Percentiles rank a stretch among this genome's conserved stretches.
These are phyloP conservation scores for Primulina huaijiensis DNA, from an alignment of 257 asterid species.

Conservation along the genomic window DNA sequence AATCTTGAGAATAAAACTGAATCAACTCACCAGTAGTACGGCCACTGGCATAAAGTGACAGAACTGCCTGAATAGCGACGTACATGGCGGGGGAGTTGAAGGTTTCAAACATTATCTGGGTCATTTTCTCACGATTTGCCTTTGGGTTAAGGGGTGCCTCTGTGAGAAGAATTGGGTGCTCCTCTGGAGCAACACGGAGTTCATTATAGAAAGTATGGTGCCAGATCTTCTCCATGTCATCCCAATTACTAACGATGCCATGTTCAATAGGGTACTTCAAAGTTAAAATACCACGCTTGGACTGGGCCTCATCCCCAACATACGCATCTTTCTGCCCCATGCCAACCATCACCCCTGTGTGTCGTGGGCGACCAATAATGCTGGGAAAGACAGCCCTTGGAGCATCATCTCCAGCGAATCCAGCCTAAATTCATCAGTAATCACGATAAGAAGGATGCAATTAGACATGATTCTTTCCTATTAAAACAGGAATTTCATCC, in stretches of 20 bases:
- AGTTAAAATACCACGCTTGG: conserved; percentile 33
- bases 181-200: conserved; percentile 38
- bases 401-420: conserved; percentile 31
- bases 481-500: neutral
- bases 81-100: conserved; percentile 39
- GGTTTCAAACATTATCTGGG: conserved; percentile 34
- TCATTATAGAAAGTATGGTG: conserved; percentile 35
- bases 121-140: conserved; percentile 37
- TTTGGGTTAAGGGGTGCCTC: conserved; percentile 37
- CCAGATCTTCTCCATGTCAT: conserved; percentile 39
- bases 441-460: neutral
- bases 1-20: conserved; percentile 1
- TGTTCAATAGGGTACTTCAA: conserved; percentile 35
- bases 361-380: conserved; percentile 35
- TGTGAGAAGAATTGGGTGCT: conserved; percentile 37
- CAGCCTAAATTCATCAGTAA: conserved; percentile 21
- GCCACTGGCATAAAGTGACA: conserved; percentile 37
- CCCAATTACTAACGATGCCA: conserved; percentile 36
- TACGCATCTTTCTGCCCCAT: conserved; percentile 37
- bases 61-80: conserved; percentile 37
- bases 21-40: conserved; percentile 35
- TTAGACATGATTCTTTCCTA: neutral
- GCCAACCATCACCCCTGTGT: conserved; percentile 38
- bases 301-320: conserved; percentile 39
- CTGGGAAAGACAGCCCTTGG: conserved; percentile 31